Base-by-base conservation (phyloP, 371 early-diverging fungal genomes). In the Capniomyces stellatus region DNA sequence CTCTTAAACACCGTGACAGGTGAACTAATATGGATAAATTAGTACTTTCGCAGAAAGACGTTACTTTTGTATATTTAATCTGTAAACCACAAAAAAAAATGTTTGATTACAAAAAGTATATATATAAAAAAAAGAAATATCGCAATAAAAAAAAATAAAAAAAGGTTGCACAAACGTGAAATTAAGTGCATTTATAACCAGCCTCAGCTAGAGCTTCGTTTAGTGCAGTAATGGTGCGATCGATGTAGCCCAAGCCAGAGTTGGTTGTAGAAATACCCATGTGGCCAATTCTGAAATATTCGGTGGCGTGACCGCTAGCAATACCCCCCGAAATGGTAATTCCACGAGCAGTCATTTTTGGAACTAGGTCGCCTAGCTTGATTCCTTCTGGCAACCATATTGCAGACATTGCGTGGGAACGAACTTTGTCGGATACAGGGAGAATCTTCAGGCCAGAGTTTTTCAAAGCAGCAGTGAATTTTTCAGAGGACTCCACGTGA, bases 231-330 rank as follows among this genome's bases (percentile, higher is more conserved):
- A 85, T 68, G 39, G 85, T 84, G 55, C 72, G 75, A 35, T 83
- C 79, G 30, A 92, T 67, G 62, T 88, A 85, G 29, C 75, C 71
- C 35, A 79, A 75, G 52, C 77, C 68, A 52, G 81, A 70, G 55
- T 87, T 82, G 30, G 76, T 78, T 44, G 84, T 89, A 15, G 85
- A 81, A 52, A 94, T 77, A 68, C 92, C 92, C 92, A 93, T 91
- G 63, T 87, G 89, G 35, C 87, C 96, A 55, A 95, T 75, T 56
- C 96, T 83, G 80, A 96, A 93, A 73, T 96, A 96, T 66, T 85
- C 80, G 51, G 81, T 70, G 22, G 87, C 87, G 48, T 85, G 78
- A 29, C 78, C 79, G n/a, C 75, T 74, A 58, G 87, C 84, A 42
- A 96, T 78, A 60, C 97, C 97, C 59, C 93, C 97, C 43, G 97